These are phyloP conservation scores for Trichosporon sp. DNA, from an alignment of 1,284 basidiomycete species.

Conservation along the genomic window DNA sequence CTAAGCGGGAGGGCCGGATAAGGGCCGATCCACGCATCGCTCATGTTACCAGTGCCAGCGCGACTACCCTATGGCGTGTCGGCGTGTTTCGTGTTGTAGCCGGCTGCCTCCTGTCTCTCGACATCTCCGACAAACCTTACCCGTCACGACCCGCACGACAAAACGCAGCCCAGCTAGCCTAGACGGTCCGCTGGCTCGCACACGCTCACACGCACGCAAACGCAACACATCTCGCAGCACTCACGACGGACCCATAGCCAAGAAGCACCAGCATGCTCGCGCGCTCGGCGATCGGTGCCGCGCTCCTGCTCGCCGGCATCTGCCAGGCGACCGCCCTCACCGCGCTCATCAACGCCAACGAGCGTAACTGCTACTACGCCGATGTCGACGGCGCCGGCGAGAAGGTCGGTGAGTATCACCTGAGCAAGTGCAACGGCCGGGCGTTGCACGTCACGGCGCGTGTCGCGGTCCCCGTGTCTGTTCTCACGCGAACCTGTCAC, in stretches of 20 bases:
- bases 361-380: slow-evolving; percentile 88
- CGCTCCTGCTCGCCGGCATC: slow-evolving; percentile 18
- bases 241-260: too few relatives aligned
- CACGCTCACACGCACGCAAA: too few relatives aligned
- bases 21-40: background rate
- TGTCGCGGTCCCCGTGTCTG: background rate
- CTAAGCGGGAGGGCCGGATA: background rate
- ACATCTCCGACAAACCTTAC: too few relatives aligned
- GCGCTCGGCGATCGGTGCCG: slow-evolving; percentile 5
- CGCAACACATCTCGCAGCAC: too few relatives aligned
- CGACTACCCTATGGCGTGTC: background rate
- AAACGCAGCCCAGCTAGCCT: background rate
- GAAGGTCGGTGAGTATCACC: slow-evolving; percentile 43
- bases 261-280: background rate
- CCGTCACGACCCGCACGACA: background rate
- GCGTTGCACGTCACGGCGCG: slow-evolving; percentile 12
- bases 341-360: slow-evolving; percentile 76
- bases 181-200: background rate
- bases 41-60: background rate
- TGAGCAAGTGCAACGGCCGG: too few relatives aligned
- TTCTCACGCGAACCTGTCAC: background rate
- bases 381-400: slow-evolving; percentile 68
- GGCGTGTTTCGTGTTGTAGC: background rate
- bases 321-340: slow-evolving; percentile 67
- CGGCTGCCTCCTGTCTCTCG: too few relatives aligned